Base-by-base conservation (phyloP, 202 grass and related monocot species). In the Schoenoplectus triqueter region DNA sequence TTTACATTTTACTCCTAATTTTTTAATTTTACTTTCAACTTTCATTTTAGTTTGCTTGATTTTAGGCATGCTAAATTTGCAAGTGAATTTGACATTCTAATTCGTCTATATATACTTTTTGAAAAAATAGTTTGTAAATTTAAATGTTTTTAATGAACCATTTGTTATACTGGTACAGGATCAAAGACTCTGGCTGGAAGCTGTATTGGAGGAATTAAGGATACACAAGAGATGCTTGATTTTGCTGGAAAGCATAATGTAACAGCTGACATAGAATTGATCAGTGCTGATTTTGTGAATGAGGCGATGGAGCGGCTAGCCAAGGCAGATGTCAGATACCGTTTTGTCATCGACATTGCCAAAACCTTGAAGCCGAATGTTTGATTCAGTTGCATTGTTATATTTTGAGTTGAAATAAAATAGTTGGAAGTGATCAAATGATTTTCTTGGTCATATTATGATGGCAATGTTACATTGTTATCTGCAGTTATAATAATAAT, bases 221-320 rank as follows among this genome's bases (percentile, higher is more conserved):
- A 93, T 64, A 95, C 91, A 8, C 91, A 95, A 87, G 95, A 98
- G 78, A 98, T 93, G 95, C 22, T 95, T 0, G 89, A 98, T 62
- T 82, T 98, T 18, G 95, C 92, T 1, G 92, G 84, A 0, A 76
- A 93, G 91, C 88, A 98, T 45, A 88, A 87, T 40, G 80, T 95
- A 64, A 88, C 84, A 2, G 91, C 95, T 0, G 95, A 98, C 2
- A 85, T 98, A 0, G 92, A 98, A 64, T 81, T 98, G 81, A 60
- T 98, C 2, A 17, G 45, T 2, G 91, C 85, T 0, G 89, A 95
- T 2, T 89, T 90, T 11, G 86, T 90, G 18, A 97, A 97, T 86
- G 15, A 69, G 14, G 94, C 94, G 41, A 67, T 97, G 78, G 88
- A 97, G 56, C 82, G 94, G 2, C 88, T 97, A 1, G 63, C 10